Evolutionary conservation across 164 flowering plant genomes (phyloP).

Genomic region (Brasenia schreberi): DNA sequence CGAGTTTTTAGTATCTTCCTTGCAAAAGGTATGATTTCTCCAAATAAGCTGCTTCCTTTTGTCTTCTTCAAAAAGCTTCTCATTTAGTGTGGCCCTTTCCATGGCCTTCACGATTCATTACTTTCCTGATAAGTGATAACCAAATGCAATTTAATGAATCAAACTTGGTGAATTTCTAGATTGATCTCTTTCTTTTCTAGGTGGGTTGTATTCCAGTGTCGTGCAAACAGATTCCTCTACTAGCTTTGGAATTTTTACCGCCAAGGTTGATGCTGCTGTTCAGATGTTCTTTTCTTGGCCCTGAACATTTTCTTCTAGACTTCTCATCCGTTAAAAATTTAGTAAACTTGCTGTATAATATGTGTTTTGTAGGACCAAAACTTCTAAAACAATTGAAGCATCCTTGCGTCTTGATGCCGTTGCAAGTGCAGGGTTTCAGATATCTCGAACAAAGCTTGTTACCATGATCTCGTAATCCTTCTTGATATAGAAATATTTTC

Average conservation of each 20-base stretch:
- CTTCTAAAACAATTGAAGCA: slow-evolving; percentile 61
- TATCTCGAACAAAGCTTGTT: slow-evolving; percentile 80
- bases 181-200: slow-evolving; percentile 17
- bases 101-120: too few species aligned
- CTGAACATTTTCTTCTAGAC: too few species aligned
- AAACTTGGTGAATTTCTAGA: too few species aligned
- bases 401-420: slow-evolving; percentile 78
- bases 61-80: too few species aligned
- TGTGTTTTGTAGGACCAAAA: slow-evolving; percentile 39
- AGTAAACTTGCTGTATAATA: too few species aligned
- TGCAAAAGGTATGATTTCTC: slow-evolving; percentile 54
- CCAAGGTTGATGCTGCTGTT: slow-evolving; percentile 38
- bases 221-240: slow-evolving; percentile 62
- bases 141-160: too few species aligned
- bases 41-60: too few species aligned
- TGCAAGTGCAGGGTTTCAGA: slow-evolving; percentile 92
- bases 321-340: too few species aligned
- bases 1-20: slow-evolving; percentile 41
- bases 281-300: too few species aligned
- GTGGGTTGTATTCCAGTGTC: slow-evolving; percentile 83
- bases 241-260: slow-evolving; percentile 76
- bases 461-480: slow-evolving; percentile 56
- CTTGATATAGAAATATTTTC: background rate
- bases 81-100: too few species aligned
- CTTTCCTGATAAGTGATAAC: too few species aligned